phyloP scores from a whole-genome alignment of 192 early-diverging fungal genomes.

The Umbelopsis vinacea region DNA sequence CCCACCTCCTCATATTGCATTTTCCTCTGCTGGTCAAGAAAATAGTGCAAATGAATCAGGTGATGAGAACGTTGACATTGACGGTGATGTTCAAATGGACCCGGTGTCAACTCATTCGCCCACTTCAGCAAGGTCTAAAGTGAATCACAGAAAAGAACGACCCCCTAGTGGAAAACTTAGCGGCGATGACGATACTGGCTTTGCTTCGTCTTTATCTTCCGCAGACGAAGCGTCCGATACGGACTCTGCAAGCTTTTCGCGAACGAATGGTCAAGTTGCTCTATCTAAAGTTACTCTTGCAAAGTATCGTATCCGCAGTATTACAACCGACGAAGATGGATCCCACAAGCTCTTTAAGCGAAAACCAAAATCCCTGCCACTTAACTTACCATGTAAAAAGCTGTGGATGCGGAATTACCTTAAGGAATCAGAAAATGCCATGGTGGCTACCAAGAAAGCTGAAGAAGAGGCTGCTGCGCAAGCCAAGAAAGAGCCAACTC shows the following conservation, averaged over 20 bases:
- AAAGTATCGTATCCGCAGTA: background rate
- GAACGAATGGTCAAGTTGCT: background rate
- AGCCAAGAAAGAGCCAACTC: background rate
- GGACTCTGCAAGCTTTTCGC: background rate
- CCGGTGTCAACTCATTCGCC: background rate
- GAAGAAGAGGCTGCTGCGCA: background rate
- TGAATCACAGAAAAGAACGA: background rate
- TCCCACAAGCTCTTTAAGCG: background rate
- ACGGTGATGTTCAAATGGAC: background rate
- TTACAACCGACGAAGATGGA: background rate
- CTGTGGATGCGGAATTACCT: constrained; percentile 18
- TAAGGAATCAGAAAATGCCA: background rate
- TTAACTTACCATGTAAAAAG: constrained; percentile 24
- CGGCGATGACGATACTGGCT: background rate
- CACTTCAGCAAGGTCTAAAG: background rate
- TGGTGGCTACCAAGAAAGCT: background rate
- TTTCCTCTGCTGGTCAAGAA: constrained; percentile 18
- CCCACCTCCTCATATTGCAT: constrained; percentile 2
- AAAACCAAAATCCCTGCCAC: constrained; percentile 4
- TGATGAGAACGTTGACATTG: constrained; percentile 18
- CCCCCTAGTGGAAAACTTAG: background rate
- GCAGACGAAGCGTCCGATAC: background rate
- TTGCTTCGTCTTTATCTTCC: background rate
- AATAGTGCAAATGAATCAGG: constrained; percentile 20
- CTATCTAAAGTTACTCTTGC: background rate